phyloP scores from a whole-genome alignment of 306 rosid genomes.

The Casuarina cunninghamiana region DNA sequence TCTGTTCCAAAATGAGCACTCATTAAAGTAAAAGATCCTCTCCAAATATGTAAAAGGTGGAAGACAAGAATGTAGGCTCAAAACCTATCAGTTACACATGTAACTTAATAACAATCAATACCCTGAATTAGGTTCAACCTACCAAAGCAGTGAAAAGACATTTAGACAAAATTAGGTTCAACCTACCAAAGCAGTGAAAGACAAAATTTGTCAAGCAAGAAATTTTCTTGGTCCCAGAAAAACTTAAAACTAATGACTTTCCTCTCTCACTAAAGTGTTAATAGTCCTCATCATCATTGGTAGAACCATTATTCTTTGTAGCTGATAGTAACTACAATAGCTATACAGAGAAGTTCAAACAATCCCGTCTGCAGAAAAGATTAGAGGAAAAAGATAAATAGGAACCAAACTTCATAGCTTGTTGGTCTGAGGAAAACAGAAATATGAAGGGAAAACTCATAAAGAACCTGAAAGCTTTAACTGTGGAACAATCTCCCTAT shows the following conservation, averaged over 20 bases:
- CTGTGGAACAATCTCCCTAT: conserved; percentile 73
- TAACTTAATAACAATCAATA: too few species aligned
- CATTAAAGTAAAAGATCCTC: not conserved
- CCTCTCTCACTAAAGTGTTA: not conserved
- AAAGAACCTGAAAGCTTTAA: conserved; percentile 75
- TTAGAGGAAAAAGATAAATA: not conserved
- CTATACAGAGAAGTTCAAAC: not conserved
- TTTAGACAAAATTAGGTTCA: too few species aligned
- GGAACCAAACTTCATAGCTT: not conserved
- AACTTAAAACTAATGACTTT: not conserved
- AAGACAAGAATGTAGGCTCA: not conserved
- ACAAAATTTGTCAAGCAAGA: not conserved
- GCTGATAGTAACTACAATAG: too few species aligned
- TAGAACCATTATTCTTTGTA: not conserved
- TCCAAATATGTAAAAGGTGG: not conserved
- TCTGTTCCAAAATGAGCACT: not conserved
- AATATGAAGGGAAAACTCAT: conserved; percentile 8
- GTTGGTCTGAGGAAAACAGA: conserved; percentile 6
- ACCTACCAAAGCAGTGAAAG: not conserved
- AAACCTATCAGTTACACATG: not conserved
- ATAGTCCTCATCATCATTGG: not conserved
- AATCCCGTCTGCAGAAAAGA: not conserved
- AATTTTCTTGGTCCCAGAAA: not conserved
- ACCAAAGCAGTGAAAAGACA: not conserved
- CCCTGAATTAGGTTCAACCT: too few species aligned